Base-by-base conservation (phyloP, 495 filamentous ascomycete genomes). In the Filosporella fistucella region DNA sequence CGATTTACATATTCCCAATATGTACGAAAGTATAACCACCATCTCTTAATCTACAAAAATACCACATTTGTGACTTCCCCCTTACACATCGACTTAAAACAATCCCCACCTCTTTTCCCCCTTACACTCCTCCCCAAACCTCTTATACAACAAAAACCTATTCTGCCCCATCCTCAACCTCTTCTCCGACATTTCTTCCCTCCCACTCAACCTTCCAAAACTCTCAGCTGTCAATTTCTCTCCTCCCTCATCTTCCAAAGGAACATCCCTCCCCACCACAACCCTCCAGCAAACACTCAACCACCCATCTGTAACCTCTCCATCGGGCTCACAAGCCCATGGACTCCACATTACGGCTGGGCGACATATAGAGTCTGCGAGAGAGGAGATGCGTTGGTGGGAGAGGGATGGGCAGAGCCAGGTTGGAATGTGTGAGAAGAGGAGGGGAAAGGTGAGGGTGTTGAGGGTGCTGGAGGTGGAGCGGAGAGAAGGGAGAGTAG, bases 281-380 rank as follows among this genome's bases (percentile, higher is more conserved):
- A 50, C 7, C 17, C 40, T 52, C 54, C 42, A 52, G 13, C 50
- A 41, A 22, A 57, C 39, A 3, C 28, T 25, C 38, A 56, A 23
- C 45, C 36, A 50, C 17, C 34, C 30, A 1, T 35, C 23, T 8
- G 37, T 28, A 25, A 53, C 37, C 1, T 22, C 14, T 14, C 12
- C 37, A 13, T 36, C 25, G 4, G 36, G 34, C 22, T 40, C 43
- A 5, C n/a, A 20, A 33, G 30, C 52, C 47, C 52, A 55, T 13
- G 53, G 53, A 37, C 42, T 47, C 53, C 47, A 56, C 53, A 56
- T 51, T 13, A 48, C 35, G 11, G 47, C 53, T 17, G 52, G 52
- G 10, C 53, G 28, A 17, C 12, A 44, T 4, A 22, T 10, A 38
- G 51, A 38, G 10, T 48, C 17, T 9, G 48, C 53, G 4, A 56